Evolutionary conservation across 1,139 yeast species (phyloP).

Genomic region (Geotrichum australiense): DNA sequence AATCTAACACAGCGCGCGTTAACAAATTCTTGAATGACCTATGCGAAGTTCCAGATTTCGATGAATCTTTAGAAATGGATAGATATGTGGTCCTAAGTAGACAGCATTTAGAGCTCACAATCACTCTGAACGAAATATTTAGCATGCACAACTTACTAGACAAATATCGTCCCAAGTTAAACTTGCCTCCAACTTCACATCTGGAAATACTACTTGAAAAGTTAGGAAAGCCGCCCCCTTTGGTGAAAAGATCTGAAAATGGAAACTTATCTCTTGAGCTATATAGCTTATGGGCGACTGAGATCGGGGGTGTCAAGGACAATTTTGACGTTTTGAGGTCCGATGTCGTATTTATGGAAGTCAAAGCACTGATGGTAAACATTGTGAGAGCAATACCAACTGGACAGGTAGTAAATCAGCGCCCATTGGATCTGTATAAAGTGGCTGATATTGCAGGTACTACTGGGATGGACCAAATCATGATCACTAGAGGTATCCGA

Average conservation of each 20-base stretch:
- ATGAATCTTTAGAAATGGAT: slow-evolving; percentile 38
- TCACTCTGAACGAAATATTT: slow-evolving; percentile 35
- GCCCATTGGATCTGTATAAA: slow-evolving; percentile 29
- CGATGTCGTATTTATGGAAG: slow-evolving; percentile 36
- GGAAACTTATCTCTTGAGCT: slow-evolving; percentile 32
- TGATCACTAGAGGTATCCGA: slow-evolving; percentile 36
- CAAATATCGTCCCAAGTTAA: slow-evolving; percentile 30
- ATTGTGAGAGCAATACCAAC: slow-evolving; percentile 36
- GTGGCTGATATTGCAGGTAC: slow-evolving; percentile 36
- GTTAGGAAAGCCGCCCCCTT: slow-evolving; percentile 32
- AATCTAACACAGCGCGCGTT: slow-evolving; percentile 31
- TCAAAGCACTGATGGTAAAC: slow-evolving; percentile 35
- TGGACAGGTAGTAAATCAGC: slow-evolving; percentile 26
- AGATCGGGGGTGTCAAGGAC: slow-evolving; percentile 32
- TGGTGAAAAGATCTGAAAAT: slow-evolving; percentile 32
- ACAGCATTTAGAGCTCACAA: slow-evolving; percentile 32
- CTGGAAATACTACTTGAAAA: slow-evolving; percentile 30
- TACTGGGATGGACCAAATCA: slow-evolving; percentile 28
- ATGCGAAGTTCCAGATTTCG: slow-evolving; percentile 39
- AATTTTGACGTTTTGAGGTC: slow-evolving; percentile 31
- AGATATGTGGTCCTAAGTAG: slow-evolving; percentile 38
- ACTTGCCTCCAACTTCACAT: slow-evolving; percentile 23
- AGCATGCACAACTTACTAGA: slow-evolving; percentile 35
- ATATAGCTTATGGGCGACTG: slow-evolving; percentile 36
- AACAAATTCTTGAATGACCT: slow-evolving; percentile 33